Base-by-base conservation (phyloP, 2,329 filamentous ascomycete genomes). In the Pseudogymnoascus sp. region DNA sequence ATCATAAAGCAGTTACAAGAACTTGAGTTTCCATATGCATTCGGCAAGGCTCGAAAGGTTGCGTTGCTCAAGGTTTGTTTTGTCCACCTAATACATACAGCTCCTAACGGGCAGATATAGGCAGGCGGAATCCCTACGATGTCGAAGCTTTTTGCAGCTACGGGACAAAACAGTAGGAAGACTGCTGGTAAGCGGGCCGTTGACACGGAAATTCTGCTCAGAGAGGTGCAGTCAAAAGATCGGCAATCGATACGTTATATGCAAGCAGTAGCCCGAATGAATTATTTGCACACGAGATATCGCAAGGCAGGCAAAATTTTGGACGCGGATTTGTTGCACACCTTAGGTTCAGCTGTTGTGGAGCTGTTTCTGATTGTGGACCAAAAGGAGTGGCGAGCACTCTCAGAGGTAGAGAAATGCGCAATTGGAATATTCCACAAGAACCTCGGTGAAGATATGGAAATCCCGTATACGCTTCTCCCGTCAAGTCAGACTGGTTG, bases 21-120 rank as follows among this genome's bases (percentile, higher is more conserved):
- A n/a, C 63, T 74, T 5, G 72, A 74, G 43, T 74, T 74, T 61
- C 72, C 72, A n/a, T 68, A 70, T 31, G 64, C 70, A 3, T 71
- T 73, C 35, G 59, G 63, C 26, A 73, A 71, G 46, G 70, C 70
- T 28, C 65, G 67, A 16, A 67, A 61, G 43, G 65, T 73, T 7
- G 67, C 72, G 14, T 61, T 74, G 4, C 19, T 46, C 41, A 46
- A 46, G 41, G 41, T 56, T 73, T 6, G 73, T 73, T 68, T 70
- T 73, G 63, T 35, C 40, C 12, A 24, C 41, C 43, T 19, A 19
- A 24, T 46, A 8, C 24, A 41, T 33, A 53, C 60, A 35, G 53
- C 19, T 12, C 62, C 19, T 46, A 7, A 38, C 53, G 2, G 2
- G 61, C 1, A 60, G 2, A 43, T 12, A 6, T 62, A 69, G 66